These are phyloP conservation scores for Aschersonia sp. DNA, from an alignment of 2,329 filamentous ascomycete species.

Conservation along the genomic window DNA sequence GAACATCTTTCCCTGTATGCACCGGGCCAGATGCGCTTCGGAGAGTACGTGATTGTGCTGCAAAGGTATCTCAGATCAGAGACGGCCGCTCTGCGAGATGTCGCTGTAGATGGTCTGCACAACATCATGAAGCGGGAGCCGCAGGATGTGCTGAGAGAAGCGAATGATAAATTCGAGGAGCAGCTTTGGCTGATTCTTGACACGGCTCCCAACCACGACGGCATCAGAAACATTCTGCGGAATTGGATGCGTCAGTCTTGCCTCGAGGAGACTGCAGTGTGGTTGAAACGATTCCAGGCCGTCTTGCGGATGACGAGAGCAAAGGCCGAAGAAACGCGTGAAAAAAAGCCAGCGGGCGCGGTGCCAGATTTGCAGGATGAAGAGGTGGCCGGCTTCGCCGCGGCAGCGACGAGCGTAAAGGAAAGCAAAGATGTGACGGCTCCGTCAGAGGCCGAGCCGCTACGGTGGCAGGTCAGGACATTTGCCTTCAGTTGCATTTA, in stretches of 20 bases:
- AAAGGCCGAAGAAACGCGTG: constrained; percentile 41
- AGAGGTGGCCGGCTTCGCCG: constrained; percentile 89
- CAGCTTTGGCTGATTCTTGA: constrained; percentile 87
- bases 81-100: constrained; percentile 56
- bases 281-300: constrained; percentile 79
- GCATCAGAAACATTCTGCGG: constrained; percentile 73
- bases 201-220: constrained; percentile 56
- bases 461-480: constrained; percentile 90
- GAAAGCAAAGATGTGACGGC: constrained; percentile 34
- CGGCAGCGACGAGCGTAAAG: constrained; percentile 47
- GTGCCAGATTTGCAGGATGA: constrained; percentile 83
- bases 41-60: constrained; percentile 67
- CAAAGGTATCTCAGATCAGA: constrained; percentile 64
- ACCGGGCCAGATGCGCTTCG: constrained; percentile 72
- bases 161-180: constrained; percentile 70
- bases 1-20: constrained; percentile 91
- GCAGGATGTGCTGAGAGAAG: constrained; percentile 63
- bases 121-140: constrained; percentile 92
- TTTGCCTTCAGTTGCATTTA: constrained; percentile 85
- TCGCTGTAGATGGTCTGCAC: constrained; percentile 76
- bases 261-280: constrained; percentile 62
- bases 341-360: constrained; percentile 26
- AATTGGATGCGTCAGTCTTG: constrained; percentile 93
- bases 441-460: constrained; percentile 60
- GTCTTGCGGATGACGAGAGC: constrained; percentile 78